phyloP scores from a whole-genome alignment of 352 stramenopile genomes.

The Globisporangium cylindrosporum region DNA sequence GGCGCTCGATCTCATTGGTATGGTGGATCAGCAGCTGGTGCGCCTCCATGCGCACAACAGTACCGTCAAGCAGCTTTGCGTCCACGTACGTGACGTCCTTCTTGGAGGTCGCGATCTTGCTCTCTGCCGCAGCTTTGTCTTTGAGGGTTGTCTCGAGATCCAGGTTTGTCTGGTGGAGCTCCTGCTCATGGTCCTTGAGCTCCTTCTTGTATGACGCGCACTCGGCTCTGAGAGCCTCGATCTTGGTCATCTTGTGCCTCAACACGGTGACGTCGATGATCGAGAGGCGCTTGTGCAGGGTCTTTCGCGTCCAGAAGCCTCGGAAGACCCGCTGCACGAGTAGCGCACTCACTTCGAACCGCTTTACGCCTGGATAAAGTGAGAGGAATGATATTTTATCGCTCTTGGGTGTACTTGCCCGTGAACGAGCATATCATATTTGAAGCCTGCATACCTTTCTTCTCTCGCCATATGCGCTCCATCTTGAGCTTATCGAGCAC shows the following conservation, averaged over 20 bases:
- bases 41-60: slow-evolving; percentile 29
- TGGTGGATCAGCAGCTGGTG: slow-evolving; percentile 31
- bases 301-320: slow-evolving; percentile 33
- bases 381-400: neutral
- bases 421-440: neutral
- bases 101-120: slow-evolving; percentile 5
- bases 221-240: slow-evolving; percentile 22
- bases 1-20: slow-evolving; percentile 26
- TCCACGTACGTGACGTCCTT: slow-evolving; percentile 20
- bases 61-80: slow-evolving; percentile 27
- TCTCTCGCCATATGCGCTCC: slow-evolving; percentile 28
- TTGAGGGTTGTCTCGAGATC: slow-evolving; percentile 18
- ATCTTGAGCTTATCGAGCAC: slow-evolving; percentile 26
- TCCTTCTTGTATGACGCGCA: slow-evolving; percentile 24
- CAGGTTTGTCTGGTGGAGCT: slow-evolving; percentile 17
- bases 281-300: slow-evolving; percentile 14
- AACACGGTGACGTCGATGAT: slow-evolving; percentile 12
- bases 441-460: slow-evolving; percentile 18
- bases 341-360: slow-evolving; percentile 31
- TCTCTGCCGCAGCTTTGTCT: slow-evolving; percentile 22
- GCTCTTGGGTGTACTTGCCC: no score
- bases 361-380: slow-evolving; percentile 13
- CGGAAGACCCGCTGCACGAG: slow-evolving; percentile 49
- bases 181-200: slow-evolving; percentile 16
- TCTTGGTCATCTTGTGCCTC: slow-evolving; percentile 19